Percentiles rank a stretch among this genome's conserved stretches.
Conservation (phyloP, 139 green algal species). For the Trebouxia sp. region DNA sequence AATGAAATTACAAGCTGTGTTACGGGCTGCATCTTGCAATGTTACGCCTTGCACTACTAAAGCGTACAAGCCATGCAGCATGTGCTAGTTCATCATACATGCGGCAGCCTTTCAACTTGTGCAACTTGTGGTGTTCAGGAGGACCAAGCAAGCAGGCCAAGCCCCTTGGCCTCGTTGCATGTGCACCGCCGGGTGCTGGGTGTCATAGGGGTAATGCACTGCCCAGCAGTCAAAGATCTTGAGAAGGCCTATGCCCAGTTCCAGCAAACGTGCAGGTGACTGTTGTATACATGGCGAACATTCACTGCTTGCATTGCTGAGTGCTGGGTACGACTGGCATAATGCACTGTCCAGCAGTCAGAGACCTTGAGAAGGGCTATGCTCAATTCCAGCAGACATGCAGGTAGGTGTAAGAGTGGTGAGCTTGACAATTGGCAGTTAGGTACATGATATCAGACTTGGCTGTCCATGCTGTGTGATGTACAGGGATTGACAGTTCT, state of each 20-base stretch:
- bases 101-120: too few relatives aligned
- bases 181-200: conserved; percentile 65
- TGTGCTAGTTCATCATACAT: too few relatives aligned
- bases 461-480: too few relatives aligned
- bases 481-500: too few relatives aligned
- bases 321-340: conserved; percentile 78
- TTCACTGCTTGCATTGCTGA: conserved; percentile 58
- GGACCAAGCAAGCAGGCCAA: conserved; percentile 41
- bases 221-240: conserved; percentile 53
- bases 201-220: conserved; percentile 81
- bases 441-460: too few relatives aligned
- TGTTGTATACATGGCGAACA: too few relatives aligned
- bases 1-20: too few relatives aligned
- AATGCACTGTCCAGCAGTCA: conserved; percentile 59
- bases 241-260: conserved; percentile 58
- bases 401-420: too few relatives aligned
- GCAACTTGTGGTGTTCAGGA: conserved; percentile 43
- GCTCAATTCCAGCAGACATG: conserved; percentile 53
- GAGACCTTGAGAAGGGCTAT: conserved; percentile 52
- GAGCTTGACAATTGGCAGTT: too few relatives aligned
- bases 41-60: too few relatives aligned
- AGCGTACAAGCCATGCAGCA: too few relatives aligned
- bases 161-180: conserved; percentile 60
- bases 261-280: conserved; percentile 46
- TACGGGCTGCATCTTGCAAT: too few relatives aligned